phyloP scores from a whole-genome alignment of 2,329 filamentous ascomycete genomes.

The Fusarium kyushuense region DNA sequence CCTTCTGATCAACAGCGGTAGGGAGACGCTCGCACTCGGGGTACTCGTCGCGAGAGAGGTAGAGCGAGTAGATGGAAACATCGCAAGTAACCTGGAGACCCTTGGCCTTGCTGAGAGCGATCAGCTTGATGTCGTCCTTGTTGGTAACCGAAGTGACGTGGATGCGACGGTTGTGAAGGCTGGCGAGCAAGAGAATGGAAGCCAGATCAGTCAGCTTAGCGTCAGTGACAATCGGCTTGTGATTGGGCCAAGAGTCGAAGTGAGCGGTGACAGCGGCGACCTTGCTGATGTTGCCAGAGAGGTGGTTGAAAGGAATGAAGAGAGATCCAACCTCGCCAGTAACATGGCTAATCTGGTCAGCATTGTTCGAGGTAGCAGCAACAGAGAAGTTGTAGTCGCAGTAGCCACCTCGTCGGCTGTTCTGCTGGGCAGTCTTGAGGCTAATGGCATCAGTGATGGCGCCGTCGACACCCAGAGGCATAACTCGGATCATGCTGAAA shows the following conservation, averaged over 20 bases:
- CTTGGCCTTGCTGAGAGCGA: slow-evolving; percentile 82
- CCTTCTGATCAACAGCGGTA: slow-evolving; percentile 74
- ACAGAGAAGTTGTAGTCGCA: slow-evolving; percentile 87
- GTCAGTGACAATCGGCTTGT: slow-evolving; percentile 85
- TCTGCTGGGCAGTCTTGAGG: slow-evolving; percentile 78
- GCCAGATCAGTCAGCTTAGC: slow-evolving; percentile 84
- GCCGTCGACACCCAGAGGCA: slow-evolving; percentile 79
- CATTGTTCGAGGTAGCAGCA: slow-evolving; percentile 77
- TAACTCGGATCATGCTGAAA: slow-evolving; percentile 84
- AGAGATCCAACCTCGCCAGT: slow-evolving; percentile 81
- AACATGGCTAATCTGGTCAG: slow-evolving; percentile 79
- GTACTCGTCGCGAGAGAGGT: slow-evolving; percentile 78
- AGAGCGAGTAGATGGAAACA: slow-evolving; percentile 83
- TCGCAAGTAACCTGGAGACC: slow-evolving; percentile 86
- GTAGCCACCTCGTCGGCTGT: slow-evolving; percentile 73
- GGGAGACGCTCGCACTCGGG: slow-evolving; percentile 76
- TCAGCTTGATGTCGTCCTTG: slow-evolving; percentile 80
- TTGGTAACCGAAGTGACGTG: slow-evolving; percentile 85
- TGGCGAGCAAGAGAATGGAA: slow-evolving; percentile 82
- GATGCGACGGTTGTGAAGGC: slow-evolving; percentile 80
- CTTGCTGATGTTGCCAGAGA: slow-evolving; percentile 86
- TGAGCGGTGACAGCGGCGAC: slow-evolving; percentile 83
- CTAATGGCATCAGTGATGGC: slow-evolving; percentile 79
- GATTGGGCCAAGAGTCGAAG: slow-evolving; percentile 80
- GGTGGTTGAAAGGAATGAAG: slow-evolving; percentile 85